phyloP scores from a whole-genome alignment of 768 basidiomycete species.

The Kwoniella pini region DNA sequence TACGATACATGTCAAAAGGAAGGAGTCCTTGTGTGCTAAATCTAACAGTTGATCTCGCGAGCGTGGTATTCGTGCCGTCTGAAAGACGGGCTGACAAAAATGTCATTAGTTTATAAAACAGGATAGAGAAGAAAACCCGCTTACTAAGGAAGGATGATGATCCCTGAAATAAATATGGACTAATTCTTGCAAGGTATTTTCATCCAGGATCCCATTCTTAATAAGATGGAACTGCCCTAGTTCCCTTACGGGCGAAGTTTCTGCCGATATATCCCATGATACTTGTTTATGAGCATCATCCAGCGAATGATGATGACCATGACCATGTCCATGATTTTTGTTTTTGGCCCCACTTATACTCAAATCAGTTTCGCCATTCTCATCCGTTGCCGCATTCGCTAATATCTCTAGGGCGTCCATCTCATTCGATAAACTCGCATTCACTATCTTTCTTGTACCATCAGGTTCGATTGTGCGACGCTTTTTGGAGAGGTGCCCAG shows the following conservation, averaged over 20 bases:
- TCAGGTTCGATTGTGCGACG: constrained; percentile 24
- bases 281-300: constrained; percentile 10
- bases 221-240: constrained; percentile 34
- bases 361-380: constrained; percentile 9
- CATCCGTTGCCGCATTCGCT: constrained; percentile 46
- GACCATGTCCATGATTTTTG: not conserved
- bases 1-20: constrained; percentile 39
- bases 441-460: constrained; percentile 43
- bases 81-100: constrained; percentile 37
- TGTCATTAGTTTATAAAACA: not conserved
- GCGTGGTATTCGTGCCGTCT: constrained; percentile 41
- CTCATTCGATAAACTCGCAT: constrained; percentile 49
- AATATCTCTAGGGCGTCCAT: constrained; percentile 51
- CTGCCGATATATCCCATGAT: constrained; percentile 19
- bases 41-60: constrained; percentile 30
- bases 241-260: constrained; percentile 13
- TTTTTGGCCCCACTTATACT: not conserved
- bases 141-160: constrained; percentile 45
- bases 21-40: constrained; percentile 36
- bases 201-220: constrained; percentile 35
- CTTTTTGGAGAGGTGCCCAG: constrained; percentile 19
- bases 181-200: constrained; percentile 28
- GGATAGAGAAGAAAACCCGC: constrained; percentile 7
- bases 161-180: constrained; percentile 36
- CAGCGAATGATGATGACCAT: not conserved